These are phyloP conservation scores for Physaria fendleri DNA, from an alignment of 345 rosid genomes.

Conservation along the genomic window DNA sequence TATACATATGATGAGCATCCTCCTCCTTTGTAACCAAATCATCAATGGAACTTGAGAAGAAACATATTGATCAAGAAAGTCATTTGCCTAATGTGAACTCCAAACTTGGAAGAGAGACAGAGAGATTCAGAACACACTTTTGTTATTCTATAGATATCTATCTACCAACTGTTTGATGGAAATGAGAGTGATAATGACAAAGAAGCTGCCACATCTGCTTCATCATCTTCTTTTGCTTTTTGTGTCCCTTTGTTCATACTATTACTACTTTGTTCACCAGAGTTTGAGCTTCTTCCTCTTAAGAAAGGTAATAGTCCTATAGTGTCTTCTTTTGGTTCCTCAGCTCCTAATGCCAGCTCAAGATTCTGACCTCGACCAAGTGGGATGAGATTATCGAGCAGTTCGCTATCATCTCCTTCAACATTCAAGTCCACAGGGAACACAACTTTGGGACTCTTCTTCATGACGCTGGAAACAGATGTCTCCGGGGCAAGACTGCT, in stretches of 20 bases:
- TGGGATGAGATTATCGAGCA: no score
- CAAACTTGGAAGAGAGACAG: constrained; percentile 62
- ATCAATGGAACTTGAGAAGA: constrained; percentile 23
- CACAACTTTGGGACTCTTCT: constrained; percentile 48
- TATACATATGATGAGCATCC: constrained; percentile 15
- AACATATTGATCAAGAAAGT: constrained; percentile 14
- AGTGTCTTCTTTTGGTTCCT: no score
- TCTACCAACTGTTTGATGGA: no score
- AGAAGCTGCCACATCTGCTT: constrained; percentile 50
- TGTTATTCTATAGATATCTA: no score
- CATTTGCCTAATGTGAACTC: constrained; percentile 65
- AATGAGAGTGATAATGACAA: constrained; percentile 89
- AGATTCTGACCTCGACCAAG: no score
- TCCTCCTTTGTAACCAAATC: constrained; percentile 10
- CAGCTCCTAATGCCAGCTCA: no score
- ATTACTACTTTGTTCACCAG: constrained; percentile 31
- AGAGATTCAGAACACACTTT: no score
- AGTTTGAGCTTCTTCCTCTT: constrained; percentile 25
- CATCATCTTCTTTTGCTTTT: constrained; percentile 15
- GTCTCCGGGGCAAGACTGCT: constrained; percentile 30
- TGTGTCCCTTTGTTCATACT: constrained; percentile 17
- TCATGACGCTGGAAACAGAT: constrained; percentile 29
- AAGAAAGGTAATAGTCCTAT: constrained; percentile 57
- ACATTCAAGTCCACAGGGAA: constrained; percentile 57
- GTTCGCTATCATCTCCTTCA: no score